Conservation (phyloP, 306 rosid genomes). For the Cucumis melo region DNA sequence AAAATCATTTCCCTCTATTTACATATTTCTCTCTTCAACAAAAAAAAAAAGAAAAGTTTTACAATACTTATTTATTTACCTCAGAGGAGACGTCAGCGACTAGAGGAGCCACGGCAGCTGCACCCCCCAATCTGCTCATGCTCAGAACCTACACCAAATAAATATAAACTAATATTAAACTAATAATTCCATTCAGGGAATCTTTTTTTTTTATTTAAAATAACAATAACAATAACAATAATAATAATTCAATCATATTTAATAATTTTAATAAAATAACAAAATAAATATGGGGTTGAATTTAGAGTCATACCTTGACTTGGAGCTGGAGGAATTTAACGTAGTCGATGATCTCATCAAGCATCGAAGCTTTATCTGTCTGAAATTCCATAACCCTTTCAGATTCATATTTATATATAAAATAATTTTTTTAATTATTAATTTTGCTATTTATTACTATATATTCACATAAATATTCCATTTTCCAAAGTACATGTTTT, state of each 20-base stretch:
- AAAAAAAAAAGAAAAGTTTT: neutral
- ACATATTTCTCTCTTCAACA: too few relatives aligned
- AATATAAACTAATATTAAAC: neutral
- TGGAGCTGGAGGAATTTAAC: slow-evolving; percentile 95
- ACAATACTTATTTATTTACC: slow-evolving; percentile 11
- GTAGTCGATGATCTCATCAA: slow-evolving; percentile 97
- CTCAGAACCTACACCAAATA: slow-evolving; percentile 60
- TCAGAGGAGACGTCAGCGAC: slow-evolving; percentile 70
- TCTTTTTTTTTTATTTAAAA: neutral
- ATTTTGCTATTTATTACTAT: neutral
- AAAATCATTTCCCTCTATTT: too few relatives aligned
- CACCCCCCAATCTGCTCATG: slow-evolving; percentile 99
- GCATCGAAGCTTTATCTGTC: slow-evolving; percentile 99
- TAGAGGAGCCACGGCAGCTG: slow-evolving; percentile 80
- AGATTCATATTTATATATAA: neutral
- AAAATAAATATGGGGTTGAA: neutral
- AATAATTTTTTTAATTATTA: neutral
- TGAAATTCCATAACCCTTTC: slow-evolving; percentile 34
- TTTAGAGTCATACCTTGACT: slow-evolving; percentile 53
- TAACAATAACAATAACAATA: too few relatives aligned
- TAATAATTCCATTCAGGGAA: neutral
- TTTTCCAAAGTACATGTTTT: neutral
- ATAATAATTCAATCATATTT: neutral
- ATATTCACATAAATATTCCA: neutral
- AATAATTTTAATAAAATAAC: neutral